Evolutionary conservation across 1,284 basidiomycete genomes (phyloP), one percentile per base, ranked within the genome.

Genomic region (Phaffia rhodozyma): DNA sequence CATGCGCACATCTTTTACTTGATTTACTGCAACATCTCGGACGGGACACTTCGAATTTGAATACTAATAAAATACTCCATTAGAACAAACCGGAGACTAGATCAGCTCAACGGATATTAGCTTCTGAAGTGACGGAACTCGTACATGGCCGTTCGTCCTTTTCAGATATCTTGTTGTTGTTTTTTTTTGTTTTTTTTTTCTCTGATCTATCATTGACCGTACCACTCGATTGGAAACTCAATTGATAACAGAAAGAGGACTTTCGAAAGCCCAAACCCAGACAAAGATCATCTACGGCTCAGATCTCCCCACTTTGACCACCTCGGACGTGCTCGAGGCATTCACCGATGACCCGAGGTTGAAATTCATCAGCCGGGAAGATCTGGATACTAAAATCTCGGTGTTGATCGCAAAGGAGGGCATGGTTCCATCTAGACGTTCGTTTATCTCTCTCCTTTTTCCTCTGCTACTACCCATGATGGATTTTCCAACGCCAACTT

Each of bases 101-200:
- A 21, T 70, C 74, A 1, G 89, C 90, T 1, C 94, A 97, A 73
- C 80, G 79, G n/a, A 73, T 82, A 13, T 79, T 97, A 2, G 94
- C 94, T 6, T 79, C 82, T 9, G 91, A 97, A 75, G 85, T 96
- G 6, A 96, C 91, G 0, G 82, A 87, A 67, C 81, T 97, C 63
- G 84, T 94, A 5, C 92, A 97, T 71, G 83, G 84, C 59, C 73
- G 90, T 91, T 72, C 60, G 81, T 77, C 13, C 18, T 60, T 32
- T 54, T 21, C 34, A 23, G 6, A 5, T 23, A 23, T 60, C 32
- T 48, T 38, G 48, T n/a, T 23, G 25, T 52, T 23, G 32, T 48
- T 27, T 51, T 23, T 29, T 63, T 18, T 6, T 20, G 21, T 16
- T 27, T 29, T 43, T 27, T 60, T 61, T 57, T n/a, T 50, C 43